phyloP scores from a whole-genome alignment of 2,329 filamentous ascomycete species.

The Colletotrichum trifolii region DNA sequence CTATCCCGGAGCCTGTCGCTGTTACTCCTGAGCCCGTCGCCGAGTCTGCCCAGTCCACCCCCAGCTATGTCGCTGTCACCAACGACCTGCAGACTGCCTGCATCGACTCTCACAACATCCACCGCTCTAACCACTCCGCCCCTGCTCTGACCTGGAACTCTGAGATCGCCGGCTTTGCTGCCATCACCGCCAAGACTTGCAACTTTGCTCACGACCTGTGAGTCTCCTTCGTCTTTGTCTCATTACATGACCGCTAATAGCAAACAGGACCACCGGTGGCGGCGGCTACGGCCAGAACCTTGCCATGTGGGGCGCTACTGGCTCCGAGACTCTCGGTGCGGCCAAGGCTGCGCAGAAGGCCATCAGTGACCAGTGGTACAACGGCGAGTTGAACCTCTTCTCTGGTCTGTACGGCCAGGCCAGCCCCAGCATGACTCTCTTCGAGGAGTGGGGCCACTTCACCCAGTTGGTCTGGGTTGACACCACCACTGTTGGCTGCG shows the following conservation, averaged over 20 bases:
- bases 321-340: constrained; percentile 56
- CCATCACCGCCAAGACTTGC: constrained; percentile 72
- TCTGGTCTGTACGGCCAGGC: constrained; percentile 66
- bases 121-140: constrained; percentile 85
- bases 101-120: constrained; percentile 84
- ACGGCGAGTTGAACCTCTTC: constrained; percentile 72
- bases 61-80: constrained; percentile 16
- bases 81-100: constrained; percentile 52
- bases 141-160: constrained; percentile 72
- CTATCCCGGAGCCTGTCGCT: constrained; percentile 29
- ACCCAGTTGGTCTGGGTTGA: constrained; percentile 56
- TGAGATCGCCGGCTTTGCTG: constrained; percentile 72
- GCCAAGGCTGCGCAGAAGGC: constrained; percentile 71
- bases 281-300: constrained; percentile 92
- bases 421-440: constrained; percentile 70
- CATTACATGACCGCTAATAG: not conserved
- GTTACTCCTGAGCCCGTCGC: constrained; percentile 18
- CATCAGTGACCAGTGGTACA: constrained; percentile 90
- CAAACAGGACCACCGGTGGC: constrained; percentile 62
- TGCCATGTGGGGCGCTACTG: constrained; percentile 67
- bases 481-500: constrained; percentile 56
- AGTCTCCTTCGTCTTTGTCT: constrained; percentile 47
- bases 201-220: constrained; percentile 82
- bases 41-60: constrained; percentile 40
- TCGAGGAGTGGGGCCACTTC: constrained; percentile 72